Conservation (phyloP, 2,329 filamentous ascomycete genomes). For the Cytospora piceicola region DNA sequence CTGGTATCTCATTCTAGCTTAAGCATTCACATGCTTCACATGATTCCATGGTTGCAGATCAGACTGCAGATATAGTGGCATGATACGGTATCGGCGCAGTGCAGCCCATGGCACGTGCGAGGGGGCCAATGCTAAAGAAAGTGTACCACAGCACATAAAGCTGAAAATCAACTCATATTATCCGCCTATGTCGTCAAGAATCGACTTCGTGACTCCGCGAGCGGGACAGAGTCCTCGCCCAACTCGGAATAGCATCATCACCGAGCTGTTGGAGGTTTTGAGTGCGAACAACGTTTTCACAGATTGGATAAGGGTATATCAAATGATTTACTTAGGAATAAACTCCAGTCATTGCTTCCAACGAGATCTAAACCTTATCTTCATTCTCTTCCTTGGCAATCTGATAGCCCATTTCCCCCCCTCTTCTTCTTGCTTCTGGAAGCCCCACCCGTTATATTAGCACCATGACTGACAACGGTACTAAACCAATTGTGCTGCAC, state of each 20-base stretch:
- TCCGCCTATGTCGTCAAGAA: neutral
- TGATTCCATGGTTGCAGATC: neutral
- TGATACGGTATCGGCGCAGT: slow-evolving; percentile 29
- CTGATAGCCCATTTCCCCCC: neutral
- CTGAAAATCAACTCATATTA: neutral
- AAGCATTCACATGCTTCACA: too few relatives aligned
- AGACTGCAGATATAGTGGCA: slow-evolving; percentile 19
- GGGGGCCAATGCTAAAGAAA: slow-evolving; percentile 16
- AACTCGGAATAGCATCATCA: neutral
- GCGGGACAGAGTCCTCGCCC: neutral
- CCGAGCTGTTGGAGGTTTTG: neutral
- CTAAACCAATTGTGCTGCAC: slow-evolving; percentile 38
- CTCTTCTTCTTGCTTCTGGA: neutral
- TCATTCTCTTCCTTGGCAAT: neutral
- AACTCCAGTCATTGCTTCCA: too few relatives aligned
- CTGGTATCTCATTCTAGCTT: too few relatives aligned
- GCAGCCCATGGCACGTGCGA: slow-evolving; percentile 15
- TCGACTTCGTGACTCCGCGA: neutral
- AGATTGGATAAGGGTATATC: too few relatives aligned
- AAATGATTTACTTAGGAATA: neutral
- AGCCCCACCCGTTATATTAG: neutral
- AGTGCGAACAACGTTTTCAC: too few relatives aligned
- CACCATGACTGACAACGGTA: neutral
- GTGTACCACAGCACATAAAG: slow-evolving; percentile 9
- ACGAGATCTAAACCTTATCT: neutral